Evolutionary conservation across 768 basidiomycete genomes (phyloP).

Genomic region (Lyophyllum shimeji): DNA sequence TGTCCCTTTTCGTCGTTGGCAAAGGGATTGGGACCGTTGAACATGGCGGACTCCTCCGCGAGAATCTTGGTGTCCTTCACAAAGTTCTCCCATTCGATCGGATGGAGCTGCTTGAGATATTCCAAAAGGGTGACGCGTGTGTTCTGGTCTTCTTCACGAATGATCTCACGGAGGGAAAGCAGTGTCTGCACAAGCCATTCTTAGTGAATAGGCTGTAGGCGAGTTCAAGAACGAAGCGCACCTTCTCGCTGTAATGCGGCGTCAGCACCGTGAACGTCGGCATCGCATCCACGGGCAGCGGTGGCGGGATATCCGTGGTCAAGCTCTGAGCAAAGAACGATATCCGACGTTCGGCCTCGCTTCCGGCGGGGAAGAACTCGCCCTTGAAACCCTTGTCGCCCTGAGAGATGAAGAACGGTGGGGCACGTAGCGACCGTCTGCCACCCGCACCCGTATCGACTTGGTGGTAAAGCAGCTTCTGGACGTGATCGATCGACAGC

Average conservation of each 20-base stretch:
- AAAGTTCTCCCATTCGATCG: conserved; percentile 99
- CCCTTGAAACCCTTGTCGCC: conserved; percentile 75
- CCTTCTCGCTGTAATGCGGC: conserved; percentile 98
- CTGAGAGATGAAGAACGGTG: conserved; percentile 98
- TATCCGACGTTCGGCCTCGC: conserved; percentile 95
- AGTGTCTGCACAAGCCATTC: conserved; percentile 60
- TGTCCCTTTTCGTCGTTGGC: conserved; percentile 77
- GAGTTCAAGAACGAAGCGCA: conserved; percentile 30
- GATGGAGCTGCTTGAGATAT: conserved; percentile 97
- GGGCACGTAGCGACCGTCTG: conserved; percentile 88
- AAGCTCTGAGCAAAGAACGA: conserved; percentile 99
- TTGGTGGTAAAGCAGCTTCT: conserved; percentile 97
- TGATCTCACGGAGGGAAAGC: conserved; percentile 95
- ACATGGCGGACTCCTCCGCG: conserved; percentile 91
- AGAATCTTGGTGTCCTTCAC: conserved; percentile 99
- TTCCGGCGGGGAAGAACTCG: conserved; percentile 93
- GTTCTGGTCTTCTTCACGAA: conserved; percentile 96
- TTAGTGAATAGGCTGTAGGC: background rate
- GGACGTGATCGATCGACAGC: conserved; percentile 98
- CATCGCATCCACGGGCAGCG: conserved; percentile 98
- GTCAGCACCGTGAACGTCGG: conserved; percentile 98
- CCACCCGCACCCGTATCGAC: conserved; percentile 79
- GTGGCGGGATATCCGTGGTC: conserved; percentile 91
- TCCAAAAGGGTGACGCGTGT: conserved; percentile 96
- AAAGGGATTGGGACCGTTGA: conserved; percentile 71